Conservation (phyloP, 192 early-diverging fungal species). For the Coemansia sp. region DNA sequence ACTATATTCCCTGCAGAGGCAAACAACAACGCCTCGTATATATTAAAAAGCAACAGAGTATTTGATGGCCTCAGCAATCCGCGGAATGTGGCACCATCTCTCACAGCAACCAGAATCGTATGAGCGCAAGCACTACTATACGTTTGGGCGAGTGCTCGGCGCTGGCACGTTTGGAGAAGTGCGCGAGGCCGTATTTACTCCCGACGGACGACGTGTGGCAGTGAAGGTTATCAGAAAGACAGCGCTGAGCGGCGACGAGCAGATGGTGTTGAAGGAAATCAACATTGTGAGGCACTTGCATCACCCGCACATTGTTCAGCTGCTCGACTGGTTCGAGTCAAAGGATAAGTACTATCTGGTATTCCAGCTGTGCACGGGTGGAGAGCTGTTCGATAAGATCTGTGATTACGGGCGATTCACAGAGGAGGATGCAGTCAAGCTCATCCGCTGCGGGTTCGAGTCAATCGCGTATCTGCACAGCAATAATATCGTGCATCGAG, state of each 20-base stretch:
- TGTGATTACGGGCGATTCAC: slow-evolving; percentile 75
- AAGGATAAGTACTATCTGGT: slow-evolving; percentile 75
- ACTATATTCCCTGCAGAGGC: neutral
- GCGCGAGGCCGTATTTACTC: slow-evolving; percentile 62
- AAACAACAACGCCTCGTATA: neutral
- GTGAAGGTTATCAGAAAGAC: slow-evolving; percentile 92
- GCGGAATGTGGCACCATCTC: slow-evolving; percentile 52
- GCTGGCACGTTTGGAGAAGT: slow-evolving; percentile 76
- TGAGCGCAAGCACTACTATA: slow-evolving; percentile 68
- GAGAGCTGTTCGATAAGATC: slow-evolving; percentile 86
- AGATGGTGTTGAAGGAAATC: slow-evolving; percentile 92
- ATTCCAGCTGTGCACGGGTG: slow-evolving; percentile 79
- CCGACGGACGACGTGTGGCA: slow-evolving; percentile 76
- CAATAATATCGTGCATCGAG: slow-evolving; percentile 83
- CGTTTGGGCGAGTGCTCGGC: slow-evolving; percentile 62
- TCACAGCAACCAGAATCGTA: slow-evolving; percentile 58
- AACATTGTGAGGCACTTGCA: slow-evolving; percentile 77
- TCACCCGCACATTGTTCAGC: slow-evolving; percentile 87
- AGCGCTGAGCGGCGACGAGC: slow-evolving; percentile 74
- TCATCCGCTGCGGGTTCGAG: slow-evolving; percentile 70
- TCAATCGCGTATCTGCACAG: slow-evolving; percentile 85
- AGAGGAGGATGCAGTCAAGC: slow-evolving; percentile 75
- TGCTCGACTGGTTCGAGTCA: slow-evolving; percentile 70
- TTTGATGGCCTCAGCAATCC: slow-evolving; percentile 47
- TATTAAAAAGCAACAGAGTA: neutral